Percentiles rank a stretch among this genome's conserved stretches.
Evolutionary conservation across 2,329 filamentous ascomycete species (phyloP).

Genomic region (Ustulina deusta): DNA sequence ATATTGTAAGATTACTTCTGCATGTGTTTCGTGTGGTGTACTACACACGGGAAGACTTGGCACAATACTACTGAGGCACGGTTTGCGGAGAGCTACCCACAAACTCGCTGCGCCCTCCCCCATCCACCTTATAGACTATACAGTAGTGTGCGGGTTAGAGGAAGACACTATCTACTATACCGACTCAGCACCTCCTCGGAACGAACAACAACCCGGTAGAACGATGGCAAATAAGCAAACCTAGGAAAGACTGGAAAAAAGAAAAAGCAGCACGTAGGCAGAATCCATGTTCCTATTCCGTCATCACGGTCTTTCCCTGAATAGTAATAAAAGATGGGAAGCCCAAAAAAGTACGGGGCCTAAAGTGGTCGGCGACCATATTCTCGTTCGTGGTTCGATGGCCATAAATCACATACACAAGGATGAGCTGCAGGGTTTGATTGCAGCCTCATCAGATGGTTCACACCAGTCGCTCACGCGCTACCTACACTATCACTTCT

Average conservation of each 20-base stretch:
- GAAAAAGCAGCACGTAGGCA: conserved; percentile 4
- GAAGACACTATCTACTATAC: conserved; percentile 12
- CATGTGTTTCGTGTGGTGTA: neutral
- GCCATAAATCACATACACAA: conserved; percentile 34
- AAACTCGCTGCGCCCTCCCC: neutral
- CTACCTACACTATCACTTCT: neutral
- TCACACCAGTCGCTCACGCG: neutral
- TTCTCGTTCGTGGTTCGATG: conserved; percentile 28
- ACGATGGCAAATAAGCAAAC: conserved; percentile 7
- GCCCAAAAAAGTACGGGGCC: conserved; percentile 15
- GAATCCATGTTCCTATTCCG: neutral
- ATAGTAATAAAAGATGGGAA: conserved; percentile 16
- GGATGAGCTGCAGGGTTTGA: conserved; percentile 41
- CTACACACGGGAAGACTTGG: conserved; percentile 8
- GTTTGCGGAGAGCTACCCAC: conserved; percentile 27
- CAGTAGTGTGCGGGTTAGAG: conserved; percentile 23
- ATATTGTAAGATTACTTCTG: conserved; percentile 23
- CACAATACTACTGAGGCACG: neutral
- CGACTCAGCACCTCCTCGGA: conserved; percentile 4
- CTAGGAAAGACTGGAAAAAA: neutral
- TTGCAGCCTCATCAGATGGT: conserved; percentile 37
- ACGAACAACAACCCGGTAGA: conserved; percentile 1
- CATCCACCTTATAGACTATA: conserved; percentile 32
- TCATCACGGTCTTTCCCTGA: conserved; percentile 2
- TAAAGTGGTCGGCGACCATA: conserved; percentile 37